Evolutionary conservation across 192 early-diverging fungal genomes (phyloP), one percentile per base, ranked within the genome.

Genomic region (Entomortierella chlamydospora): DNA sequence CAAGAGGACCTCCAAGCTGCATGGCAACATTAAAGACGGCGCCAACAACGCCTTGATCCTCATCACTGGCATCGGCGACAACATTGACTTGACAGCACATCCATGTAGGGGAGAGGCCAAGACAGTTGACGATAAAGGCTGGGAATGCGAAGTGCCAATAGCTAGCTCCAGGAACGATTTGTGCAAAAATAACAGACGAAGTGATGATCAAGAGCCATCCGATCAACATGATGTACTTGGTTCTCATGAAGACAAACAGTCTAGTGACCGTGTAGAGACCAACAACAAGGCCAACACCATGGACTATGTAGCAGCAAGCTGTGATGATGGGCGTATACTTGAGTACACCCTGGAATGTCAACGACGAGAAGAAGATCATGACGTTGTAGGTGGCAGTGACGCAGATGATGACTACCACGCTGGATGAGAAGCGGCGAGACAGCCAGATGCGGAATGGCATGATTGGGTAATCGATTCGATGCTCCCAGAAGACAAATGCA

Each of bases 341-440:
- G 34, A 73, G 61, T 10, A 82, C 71, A 17, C 82, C 72, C 57
- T 87, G 82, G 71, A 87, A 87, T 56, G 81, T 83, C 41, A 87
- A 54, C 0, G 85, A 84, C 0, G 81, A 58, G 49, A 61, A 79
- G 43, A 84, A 87, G 39, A 83, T 77, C 65, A 84, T 78, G 12
- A 64, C 69, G 39, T 60, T 72, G 61, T 84, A 87, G 4, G 64
- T 62, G 4, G 73, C 64, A 10, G 64, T 77, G 50, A 63, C 37
- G 11, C 73, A 66, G 50, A 64, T 63, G 37, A 70, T 70, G 39
- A 78, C 17, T 11, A 64, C 23, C 30, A 84, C 79, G 9, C 68
- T 69, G 43, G 84, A 61, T 2, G 53, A 61, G 64, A 87, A 84
- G 0, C 83, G 61, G 12, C 72, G 78, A 5, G 71, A 76, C 57